Evolutionary conservation across 2,329 filamentous ascomycete genomes (phyloP).

Genomic region (Trichoderma simmonsii): DNA sequence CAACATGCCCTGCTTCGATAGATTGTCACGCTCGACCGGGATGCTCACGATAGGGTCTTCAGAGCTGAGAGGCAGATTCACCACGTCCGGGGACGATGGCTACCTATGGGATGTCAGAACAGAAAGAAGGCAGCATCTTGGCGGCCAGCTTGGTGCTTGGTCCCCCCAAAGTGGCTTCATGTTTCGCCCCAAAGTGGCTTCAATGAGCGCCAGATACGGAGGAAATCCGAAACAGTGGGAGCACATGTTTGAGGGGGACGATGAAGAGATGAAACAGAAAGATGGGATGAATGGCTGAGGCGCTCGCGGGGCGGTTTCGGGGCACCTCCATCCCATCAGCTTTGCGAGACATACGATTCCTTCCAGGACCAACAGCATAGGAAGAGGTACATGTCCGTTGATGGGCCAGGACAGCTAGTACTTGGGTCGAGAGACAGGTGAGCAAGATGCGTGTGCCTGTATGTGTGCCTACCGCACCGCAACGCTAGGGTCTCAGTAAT

Average conservation of each 20-base stretch:
- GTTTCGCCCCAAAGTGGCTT: background rate
- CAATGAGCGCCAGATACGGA: background rate
- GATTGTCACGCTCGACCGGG: background rate
- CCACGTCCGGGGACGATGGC: background rate
- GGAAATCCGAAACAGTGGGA: background rate
- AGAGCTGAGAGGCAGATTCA: background rate
- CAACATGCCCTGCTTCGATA: background rate
- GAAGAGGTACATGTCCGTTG: background rate
- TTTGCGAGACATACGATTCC: background rate
- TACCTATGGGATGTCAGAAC: background rate
- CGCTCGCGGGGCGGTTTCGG: background rate
- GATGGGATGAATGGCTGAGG: conserved; percentile 1
- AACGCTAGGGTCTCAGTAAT: background rate
- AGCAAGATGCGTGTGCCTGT: background rate
- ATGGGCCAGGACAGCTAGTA: background rate
- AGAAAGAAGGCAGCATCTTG: background rate
- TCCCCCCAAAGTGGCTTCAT: background rate
- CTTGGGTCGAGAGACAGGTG: background rate
- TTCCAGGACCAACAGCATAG: background rate
- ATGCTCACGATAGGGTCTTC: background rate
- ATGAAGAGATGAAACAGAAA: background rate
- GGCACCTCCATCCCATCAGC: background rate
- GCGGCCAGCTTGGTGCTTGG: background rate
- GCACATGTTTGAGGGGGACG: background rate
- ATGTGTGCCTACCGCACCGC: background rate